Evolutionary conservation across 441 rosid species (phyloP), one percentile per base, ranked within the genome.

Genomic region (Capsella rubella): DNA sequence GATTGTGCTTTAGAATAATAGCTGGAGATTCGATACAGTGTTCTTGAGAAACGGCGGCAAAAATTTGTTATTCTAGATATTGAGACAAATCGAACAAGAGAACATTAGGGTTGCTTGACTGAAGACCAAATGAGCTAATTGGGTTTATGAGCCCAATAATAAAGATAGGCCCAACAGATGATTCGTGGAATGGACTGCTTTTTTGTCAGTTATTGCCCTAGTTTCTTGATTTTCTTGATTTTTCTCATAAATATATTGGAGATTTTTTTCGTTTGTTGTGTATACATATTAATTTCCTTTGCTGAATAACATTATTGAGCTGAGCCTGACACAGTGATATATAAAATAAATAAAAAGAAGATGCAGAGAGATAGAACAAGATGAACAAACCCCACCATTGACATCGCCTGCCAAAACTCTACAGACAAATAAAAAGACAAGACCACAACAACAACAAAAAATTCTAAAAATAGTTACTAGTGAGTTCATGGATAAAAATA

Each of bases 341-440:
- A 37, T 39, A 27, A 27, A 0, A 15, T 13, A 27, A 1, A 3
- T 28, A 10, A 10, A 9, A 52, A 50, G 10, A 51, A 43, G 78
- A 58, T 12, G 47, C 39, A 66, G 51, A 39, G 28, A 66, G 28
- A 49, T 65, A 66, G 31, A 57, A 58, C 60, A 65, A 49, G 67
- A 47, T 65, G 73, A 68, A 43, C 12, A 53, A 63, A 62, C 79
- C 75, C 79, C 79, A 69, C 79, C 58, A 75, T 16, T 53, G 75
- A 21, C 37, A 63, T 62, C 59, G 63, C 65, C 79, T 69, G 75
- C 65, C 64, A 76, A 76, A 75, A 59, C 58, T 42, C 25, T 61
- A 54, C 49, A 34, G 74, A 53, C 61, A 58, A 18, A 63, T 15
- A 37, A 29, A 18, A 46, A 55, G 75, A 29, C 71, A 70, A 42